A percentile compares a stretch with the other conserved stretches of the same genome.
These are phyloP conservation scores for Trichoderma sp. DNA, from an alignment of 2,329 filamentous ascomycete species.

Conservation along the genomic window DNA sequence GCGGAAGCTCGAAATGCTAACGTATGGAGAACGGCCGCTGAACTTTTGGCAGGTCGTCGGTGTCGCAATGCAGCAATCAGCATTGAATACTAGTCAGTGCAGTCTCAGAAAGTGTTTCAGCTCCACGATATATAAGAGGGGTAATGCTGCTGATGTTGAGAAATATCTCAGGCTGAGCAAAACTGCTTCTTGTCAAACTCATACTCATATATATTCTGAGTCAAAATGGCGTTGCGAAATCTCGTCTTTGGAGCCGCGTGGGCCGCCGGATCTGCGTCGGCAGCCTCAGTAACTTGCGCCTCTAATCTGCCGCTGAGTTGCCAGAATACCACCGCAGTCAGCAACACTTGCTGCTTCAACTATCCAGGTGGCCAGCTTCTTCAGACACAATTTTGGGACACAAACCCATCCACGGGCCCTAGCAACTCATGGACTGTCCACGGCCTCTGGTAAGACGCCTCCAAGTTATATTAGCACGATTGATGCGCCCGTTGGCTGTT, in stretches of 20 bases:
- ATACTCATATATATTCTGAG: background rate
- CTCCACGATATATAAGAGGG: background rate
- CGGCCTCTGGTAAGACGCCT: constrained; percentile 54
- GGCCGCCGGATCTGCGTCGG: background rate
- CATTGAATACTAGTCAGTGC: background rate
- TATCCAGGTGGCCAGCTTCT: constrained; percentile 66
- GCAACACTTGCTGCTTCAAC: constrained; percentile 69
- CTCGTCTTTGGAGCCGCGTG: background rate
- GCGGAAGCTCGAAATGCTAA: background rate
- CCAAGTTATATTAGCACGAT: background rate
- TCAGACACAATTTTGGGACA: constrained; percentile 76
- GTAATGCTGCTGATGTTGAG: background rate
- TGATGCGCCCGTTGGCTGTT: background rate
- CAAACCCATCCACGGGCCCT: constrained; percentile 61
- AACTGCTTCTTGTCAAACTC: background rate
- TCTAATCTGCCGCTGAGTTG: constrained; percentile 52
- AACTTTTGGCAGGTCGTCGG: background rate
- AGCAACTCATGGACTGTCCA: constrained; percentile 69
- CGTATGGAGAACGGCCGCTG: background rate
- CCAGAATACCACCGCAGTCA: constrained; percentile 56
- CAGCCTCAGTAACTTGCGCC: background rate
- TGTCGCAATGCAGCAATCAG: background rate
- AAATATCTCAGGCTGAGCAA: background rate
- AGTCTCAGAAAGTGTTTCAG: background rate
- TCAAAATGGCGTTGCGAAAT: background rate